Conservation (phyloP, 495 filamentous ascomycete genomes). For the Aspergillus nanangensis region DNA sequence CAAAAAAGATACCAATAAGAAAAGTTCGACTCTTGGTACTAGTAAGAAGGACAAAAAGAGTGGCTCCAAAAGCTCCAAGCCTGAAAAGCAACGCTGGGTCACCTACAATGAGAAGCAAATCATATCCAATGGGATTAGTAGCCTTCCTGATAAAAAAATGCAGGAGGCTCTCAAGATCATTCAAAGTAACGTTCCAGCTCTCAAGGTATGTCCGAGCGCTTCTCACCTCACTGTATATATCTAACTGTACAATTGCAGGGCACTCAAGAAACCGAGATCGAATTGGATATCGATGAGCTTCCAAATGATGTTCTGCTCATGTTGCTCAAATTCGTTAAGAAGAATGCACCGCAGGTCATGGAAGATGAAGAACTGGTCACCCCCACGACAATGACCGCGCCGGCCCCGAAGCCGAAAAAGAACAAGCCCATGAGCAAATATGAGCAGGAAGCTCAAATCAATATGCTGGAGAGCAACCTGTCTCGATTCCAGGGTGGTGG, state of each 20-base stretch:
- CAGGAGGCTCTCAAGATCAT: conserved; percentile 83
- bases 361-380: conserved; percentile 37
- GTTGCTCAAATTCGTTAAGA: conserved; percentile 72
- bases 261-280: conserved; percentile 78
- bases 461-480: conserved; percentile 61
- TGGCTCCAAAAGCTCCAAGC: conserved; percentile 35
- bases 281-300: conserved; percentile 85
- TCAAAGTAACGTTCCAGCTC: conserved; percentile 75
- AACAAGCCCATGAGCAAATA: conserved; percentile 97
- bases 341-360: conserved; percentile 54
- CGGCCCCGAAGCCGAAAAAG: conserved; percentile 76
- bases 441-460: conserved; percentile 88
- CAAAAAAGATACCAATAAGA: conserved; percentile 54
- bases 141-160: conserved; percentile 68
- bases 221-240: background rate
- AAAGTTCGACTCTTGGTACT: conserved; percentile 25
- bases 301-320: conserved; percentile 68
- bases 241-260: conserved; percentile 37
- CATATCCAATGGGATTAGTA: conserved; percentile 74
- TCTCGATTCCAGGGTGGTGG: conserved; percentile 42
- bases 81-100: conserved; percentile 49
- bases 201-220: conserved; percentile 48
- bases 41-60: conserved; percentile 55
- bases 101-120: conserved; percentile 79
- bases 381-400: conserved; percentile 42